phyloP scores from a whole-genome alignment of 2,329 filamentous ascomycete species.

The Alternaria viburni region DNA sequence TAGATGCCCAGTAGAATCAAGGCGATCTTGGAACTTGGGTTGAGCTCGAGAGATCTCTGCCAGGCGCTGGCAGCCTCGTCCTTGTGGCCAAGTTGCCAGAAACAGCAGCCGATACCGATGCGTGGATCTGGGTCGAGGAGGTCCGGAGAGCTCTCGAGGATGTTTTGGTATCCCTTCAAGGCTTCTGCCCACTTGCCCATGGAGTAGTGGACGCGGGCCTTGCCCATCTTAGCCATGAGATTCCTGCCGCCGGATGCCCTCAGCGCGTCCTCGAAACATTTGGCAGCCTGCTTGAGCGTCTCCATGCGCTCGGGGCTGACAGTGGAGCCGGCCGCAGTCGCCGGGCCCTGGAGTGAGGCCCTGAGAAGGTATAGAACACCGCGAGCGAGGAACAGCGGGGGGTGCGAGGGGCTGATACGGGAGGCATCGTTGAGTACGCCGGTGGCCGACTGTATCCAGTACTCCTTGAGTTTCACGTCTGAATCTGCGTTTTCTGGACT shows the following conservation, averaged over 20 bases:
- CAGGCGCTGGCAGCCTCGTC: conserved; percentile 90
- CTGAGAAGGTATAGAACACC: conserved; percentile 88
- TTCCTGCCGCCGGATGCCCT: conserved; percentile 85
- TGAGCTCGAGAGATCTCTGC: conserved; percentile 84
- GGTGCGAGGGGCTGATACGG: conserved; percentile 88
- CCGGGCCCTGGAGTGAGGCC: conserved; percentile 80
- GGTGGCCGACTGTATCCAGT: conserved; percentile 90
- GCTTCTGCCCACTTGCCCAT: conserved; percentile 86
- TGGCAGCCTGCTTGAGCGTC: conserved; percentile 81
- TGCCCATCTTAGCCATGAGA: conserved; percentile 89
- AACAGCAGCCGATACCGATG: conserved; percentile 94
- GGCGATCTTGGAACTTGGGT: conserved; percentile 84
- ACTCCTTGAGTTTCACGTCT: conserved; percentile 88
- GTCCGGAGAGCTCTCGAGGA: conserved; percentile 82
- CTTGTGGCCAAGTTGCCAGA: conserved; percentile 96
- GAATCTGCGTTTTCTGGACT: conserved; percentile 55
- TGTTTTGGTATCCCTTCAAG: conserved; percentile 83
- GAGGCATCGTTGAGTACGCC: conserved; percentile 93
- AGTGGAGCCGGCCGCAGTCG: conserved; percentile 69
- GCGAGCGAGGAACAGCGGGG: conserved; percentile 87
- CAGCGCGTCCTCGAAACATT: conserved; percentile 93
- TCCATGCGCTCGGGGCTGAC: conserved; percentile 76
- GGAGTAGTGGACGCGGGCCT: conserved; percentile 84
- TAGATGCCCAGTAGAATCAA: conserved; percentile 90
- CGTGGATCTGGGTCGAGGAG: conserved; percentile 92